Conservation (phyloP, 768 basidiomycete genomes). For the Inosperma sp. region DNA sequence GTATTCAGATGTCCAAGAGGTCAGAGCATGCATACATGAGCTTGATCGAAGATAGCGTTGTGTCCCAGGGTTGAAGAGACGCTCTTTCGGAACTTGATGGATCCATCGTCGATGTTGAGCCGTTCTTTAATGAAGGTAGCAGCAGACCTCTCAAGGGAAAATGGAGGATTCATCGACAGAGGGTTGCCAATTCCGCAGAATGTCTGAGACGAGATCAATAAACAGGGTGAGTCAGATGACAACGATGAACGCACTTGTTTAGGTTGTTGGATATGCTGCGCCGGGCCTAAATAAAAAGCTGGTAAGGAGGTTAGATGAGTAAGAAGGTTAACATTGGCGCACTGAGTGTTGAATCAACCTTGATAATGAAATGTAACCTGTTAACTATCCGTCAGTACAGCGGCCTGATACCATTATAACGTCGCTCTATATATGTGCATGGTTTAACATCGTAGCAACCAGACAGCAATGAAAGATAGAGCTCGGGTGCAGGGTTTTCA, state of each 20-base stretch:
- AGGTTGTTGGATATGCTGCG: too few species aligned
- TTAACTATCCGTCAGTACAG: too few species aligned
- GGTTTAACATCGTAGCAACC: too few species aligned
- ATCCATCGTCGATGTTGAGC: slow-evolving; percentile 15
- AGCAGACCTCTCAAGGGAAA: slow-evolving; percentile 18
- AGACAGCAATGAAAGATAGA: too few species aligned
- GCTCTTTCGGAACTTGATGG: slow-evolving; percentile 15
- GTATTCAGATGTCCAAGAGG: neutral
- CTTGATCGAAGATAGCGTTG: slow-evolving; percentile 26
- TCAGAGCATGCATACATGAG: slow-evolving; percentile 11
- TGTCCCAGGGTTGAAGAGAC: slow-evolving; percentile 9
- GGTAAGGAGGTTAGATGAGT: too few species aligned
- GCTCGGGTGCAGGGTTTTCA: too few species aligned
- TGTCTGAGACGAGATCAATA: slow-evolving; percentile 10
- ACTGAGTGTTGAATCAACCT: too few species aligned
- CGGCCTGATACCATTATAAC: too few species aligned
- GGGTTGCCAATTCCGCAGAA: slow-evolving; percentile 21
- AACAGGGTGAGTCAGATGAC: slow-evolving; percentile 1
- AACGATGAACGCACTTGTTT: slow-evolving; percentile 5
- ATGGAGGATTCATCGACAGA: slow-evolving; percentile 16
- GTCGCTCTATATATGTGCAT: too few species aligned
- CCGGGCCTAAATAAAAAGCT: too few species aligned
- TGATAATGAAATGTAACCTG: too few species aligned
- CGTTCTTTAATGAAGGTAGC: slow-evolving; percentile 18
- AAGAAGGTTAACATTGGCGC: too few species aligned